Evolutionary conservation across 2,329 filamentous ascomycete genomes (phyloP).

Genomic region (Talaromyces funiculosus): DNA sequence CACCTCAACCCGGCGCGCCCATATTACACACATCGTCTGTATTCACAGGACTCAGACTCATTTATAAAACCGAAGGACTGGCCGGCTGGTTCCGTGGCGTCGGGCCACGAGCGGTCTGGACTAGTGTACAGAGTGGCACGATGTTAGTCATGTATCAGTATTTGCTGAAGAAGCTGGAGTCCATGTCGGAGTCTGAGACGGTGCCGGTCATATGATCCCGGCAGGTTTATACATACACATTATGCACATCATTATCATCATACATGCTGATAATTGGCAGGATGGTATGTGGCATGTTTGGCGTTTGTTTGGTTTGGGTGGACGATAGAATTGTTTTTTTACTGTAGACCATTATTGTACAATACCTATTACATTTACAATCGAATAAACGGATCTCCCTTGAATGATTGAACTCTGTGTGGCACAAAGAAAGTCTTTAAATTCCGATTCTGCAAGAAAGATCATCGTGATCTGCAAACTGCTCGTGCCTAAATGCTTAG

Average conservation of each 20-base stretch:
- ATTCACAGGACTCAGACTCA: slow-evolving; percentile 72
- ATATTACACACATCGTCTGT: slow-evolving; percentile 86
- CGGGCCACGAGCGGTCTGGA: slow-evolving; percentile 90
- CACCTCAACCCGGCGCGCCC: slow-evolving; percentile 70
- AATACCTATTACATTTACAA: neutral
- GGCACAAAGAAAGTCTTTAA: neutral
- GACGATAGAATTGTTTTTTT: neutral
- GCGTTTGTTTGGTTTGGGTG: slow-evolving; percentile 9
- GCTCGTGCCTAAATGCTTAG: no score
- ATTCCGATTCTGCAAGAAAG: neutral
- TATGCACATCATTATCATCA: neutral
- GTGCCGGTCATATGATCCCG: neutral
- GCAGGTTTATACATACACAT: neutral
- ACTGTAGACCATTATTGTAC: slow-evolving; percentile 4
- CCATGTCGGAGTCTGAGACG: slow-evolving; percentile 28
- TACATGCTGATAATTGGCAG: slow-evolving; percentile 2
- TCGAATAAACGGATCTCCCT: neutral
- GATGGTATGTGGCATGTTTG: slow-evolving; percentile 14
- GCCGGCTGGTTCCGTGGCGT: slow-evolving; percentile 92
- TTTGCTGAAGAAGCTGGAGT: slow-evolving; percentile 69
- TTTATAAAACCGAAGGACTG: slow-evolving; percentile 85
- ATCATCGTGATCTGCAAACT: slow-evolving; percentile 4
- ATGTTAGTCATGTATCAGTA: slow-evolving; percentile 96
- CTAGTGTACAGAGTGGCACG: slow-evolving; percentile 90
- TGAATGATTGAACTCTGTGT: neutral